These are phyloP conservation scores for Hyphopichia pseudoburtonii DNA, from an alignment of 1,139 yeast species.

Conservation along the genomic window DNA sequence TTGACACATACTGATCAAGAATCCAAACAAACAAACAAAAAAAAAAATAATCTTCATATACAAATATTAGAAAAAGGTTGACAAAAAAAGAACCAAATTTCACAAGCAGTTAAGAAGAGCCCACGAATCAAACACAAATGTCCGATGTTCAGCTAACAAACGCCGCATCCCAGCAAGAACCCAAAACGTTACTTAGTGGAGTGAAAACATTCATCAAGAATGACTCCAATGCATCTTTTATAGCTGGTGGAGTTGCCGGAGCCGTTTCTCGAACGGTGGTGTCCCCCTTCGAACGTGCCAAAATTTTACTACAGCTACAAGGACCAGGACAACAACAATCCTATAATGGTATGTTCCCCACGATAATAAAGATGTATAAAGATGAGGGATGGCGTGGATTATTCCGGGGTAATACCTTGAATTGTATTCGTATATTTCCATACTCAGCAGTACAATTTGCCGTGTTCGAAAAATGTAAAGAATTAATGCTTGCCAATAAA, in stretches of 20 bases:
- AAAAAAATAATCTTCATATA: no score
- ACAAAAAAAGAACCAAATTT: background rate
- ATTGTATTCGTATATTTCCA: constrained; percentile 88
- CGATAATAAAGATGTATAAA: constrained; percentile 73
- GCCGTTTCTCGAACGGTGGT: constrained; percentile 91
- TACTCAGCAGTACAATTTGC: constrained; percentile 94
- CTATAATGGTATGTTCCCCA: constrained; percentile 72
- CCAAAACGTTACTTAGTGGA: no score
- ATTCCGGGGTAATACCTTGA: constrained; percentile 86
- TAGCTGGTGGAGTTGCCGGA: constrained; percentile 71
- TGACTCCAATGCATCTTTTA: constrained; percentile 61
- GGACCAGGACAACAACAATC: constrained; percentile 65
- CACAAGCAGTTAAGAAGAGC: no score
- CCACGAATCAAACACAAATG: no score
- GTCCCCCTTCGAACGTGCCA: constrained; percentile 93
- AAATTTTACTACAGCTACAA: constrained; percentile 87
- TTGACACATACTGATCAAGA: no score
- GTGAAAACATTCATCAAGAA: constrained; percentile 37
- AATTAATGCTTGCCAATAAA: constrained; percentile 31
- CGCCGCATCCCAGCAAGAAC: no score
- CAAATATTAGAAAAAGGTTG: background rate
- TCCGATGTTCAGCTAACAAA: no score
- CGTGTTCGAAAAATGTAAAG: constrained; percentile 74
- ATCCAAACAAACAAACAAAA: no score
- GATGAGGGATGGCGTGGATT: constrained; percentile 91